Evolutionary conservation across 371 early-diverging fungal species (phyloP).

Genomic region (Apophysomyces trapeziformis): DNA sequence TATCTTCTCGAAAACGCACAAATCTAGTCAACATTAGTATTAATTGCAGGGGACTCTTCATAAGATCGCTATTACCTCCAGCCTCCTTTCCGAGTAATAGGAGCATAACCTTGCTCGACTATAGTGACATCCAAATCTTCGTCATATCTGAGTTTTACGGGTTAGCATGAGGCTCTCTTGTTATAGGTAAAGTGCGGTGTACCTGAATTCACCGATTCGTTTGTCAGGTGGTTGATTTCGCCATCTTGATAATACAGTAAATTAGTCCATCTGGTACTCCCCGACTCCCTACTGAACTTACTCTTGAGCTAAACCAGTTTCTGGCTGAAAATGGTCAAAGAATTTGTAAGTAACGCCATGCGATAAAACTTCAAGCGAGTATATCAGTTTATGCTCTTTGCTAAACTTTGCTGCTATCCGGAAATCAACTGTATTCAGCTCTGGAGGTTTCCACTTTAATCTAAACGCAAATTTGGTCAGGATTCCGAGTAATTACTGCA

Average conservation of each 20-base stretch:
- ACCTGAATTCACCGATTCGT: slow-evolving; percentile 64
- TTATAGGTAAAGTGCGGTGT: slow-evolving; percentile 9
- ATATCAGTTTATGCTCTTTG: slow-evolving; percentile 70
- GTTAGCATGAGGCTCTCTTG: not conserved
- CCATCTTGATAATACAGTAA: slow-evolving; percentile 54
- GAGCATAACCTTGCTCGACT: slow-evolving; percentile 66
- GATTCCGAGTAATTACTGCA: not conserved
- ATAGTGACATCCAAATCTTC: slow-evolving; percentile 61
- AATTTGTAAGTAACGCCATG: slow-evolving; percentile 60
- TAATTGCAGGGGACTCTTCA: not conserved
- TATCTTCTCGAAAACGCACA: slow-evolving; percentile 72
- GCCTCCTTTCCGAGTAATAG: slow-evolving; percentile 60
- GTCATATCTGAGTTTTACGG: slow-evolving; percentile 49
- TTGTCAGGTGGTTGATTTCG: slow-evolving; percentile 66
- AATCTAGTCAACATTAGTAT: slow-evolving; percentile 38
- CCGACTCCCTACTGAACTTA: slow-evolving; percentile 27
- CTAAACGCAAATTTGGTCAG: slow-evolving; percentile 37
- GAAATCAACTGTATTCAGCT: slow-evolving; percentile 87
- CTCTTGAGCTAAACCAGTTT: slow-evolving; percentile 54
- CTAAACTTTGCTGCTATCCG: slow-evolving; percentile 61
- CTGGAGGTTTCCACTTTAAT: slow-evolving; percentile 92
- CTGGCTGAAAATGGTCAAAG: slow-evolving; percentile 71
- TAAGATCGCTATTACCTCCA: slow-evolving; percentile 49
- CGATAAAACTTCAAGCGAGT: slow-evolving; percentile 59
- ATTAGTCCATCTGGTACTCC: not conserved